Evolutionary conservation across 805 yeast genomes (phyloP).

Genomic region (Saccharomycopsis capsularis): DNA sequence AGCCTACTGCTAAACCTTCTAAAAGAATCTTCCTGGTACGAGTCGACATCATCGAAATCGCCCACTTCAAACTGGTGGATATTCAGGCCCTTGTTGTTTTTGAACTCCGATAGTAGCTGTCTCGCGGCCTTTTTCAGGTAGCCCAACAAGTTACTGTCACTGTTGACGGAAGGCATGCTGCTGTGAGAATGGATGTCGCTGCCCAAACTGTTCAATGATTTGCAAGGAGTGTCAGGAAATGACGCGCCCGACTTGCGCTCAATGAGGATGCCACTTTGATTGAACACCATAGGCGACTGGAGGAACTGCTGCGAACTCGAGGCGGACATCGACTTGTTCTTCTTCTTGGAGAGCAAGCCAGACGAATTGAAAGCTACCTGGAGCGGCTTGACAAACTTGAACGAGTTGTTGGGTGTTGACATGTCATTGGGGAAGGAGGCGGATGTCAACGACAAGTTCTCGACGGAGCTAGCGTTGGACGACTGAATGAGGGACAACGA

Average conservation of each 20-base stretch:
- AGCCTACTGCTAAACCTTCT: neutral
- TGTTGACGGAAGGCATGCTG: neutral
- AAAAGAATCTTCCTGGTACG: neutral
- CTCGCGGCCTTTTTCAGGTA: slow-evolving; percentile 7
- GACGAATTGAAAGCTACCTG: slow-evolving; percentile 77
- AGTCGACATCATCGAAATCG: neutral
- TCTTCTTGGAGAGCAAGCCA: slow-evolving; percentile 61
- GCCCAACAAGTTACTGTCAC: neutral
- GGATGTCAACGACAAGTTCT: slow-evolving; percentile 2
- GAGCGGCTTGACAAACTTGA: slow-evolving; percentile 70
- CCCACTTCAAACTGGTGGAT: neutral
- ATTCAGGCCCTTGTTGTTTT: neutral
- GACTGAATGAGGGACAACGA: slow-evolving; percentile 12
- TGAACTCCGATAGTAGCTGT: slow-evolving; percentile 14
- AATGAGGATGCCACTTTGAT: slow-evolving; percentile 17
- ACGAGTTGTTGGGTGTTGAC: slow-evolving; percentile 33
- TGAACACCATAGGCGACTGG: slow-evolving; percentile 19
- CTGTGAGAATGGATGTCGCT: slow-evolving; percentile 4
- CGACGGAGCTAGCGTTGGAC: slow-evolving; percentile 7
- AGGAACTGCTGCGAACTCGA: neutral
- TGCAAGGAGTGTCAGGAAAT: slow-evolving; percentile 22
- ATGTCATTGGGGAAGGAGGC: slow-evolving; percentile 2
- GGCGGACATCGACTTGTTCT: slow-evolving; percentile 30
- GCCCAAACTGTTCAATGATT: slow-evolving; percentile 4
- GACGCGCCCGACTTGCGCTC: slow-evolving; percentile 11